These are phyloP conservation scores for Trichoderma sp. DNA, from an alignment of 2,329 filamentous ascomycete species.

Conservation along the genomic window DNA sequence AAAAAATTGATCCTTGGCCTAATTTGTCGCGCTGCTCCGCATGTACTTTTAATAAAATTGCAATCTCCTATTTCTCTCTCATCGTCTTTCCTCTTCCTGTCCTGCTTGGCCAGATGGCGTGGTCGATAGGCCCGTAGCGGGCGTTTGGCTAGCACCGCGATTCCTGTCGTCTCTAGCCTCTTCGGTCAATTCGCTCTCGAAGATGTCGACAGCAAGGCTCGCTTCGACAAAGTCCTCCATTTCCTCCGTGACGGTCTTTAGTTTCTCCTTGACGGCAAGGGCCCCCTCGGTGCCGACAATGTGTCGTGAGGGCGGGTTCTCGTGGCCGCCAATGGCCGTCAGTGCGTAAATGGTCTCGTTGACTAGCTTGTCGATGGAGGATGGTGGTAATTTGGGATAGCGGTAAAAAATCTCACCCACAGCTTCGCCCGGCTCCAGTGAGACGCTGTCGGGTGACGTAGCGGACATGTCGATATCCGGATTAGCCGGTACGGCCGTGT, in stretches of 20 bases:
- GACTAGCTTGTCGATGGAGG: slow-evolving; percentile 72
- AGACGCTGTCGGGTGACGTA: slow-evolving; percentile 36
- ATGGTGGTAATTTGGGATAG: slow-evolving; percentile 71
- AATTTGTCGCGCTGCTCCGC: background rate
- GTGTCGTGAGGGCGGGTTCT: slow-evolving; percentile 91
- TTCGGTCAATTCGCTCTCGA: slow-evolving; percentile 56
- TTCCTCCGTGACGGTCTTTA: slow-evolving; percentile 95
- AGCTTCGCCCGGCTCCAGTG: slow-evolving; percentile 39
- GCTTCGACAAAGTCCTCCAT: slow-evolving; percentile 94
- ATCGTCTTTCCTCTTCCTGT: background rate
- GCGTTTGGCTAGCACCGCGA: slow-evolving; percentile 32
- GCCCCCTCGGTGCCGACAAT: slow-evolving; percentile 92
- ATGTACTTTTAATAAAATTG: background rate
- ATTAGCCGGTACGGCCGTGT: slow-evolving; percentile 51
- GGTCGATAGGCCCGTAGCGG: slow-evolving; percentile 14
- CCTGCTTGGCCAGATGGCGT: background rate
- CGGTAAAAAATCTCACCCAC: slow-evolving; percentile 59
- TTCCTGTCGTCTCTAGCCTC: slow-evolving; percentile 50
- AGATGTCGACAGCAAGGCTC: slow-evolving; percentile 80
- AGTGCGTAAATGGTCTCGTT: slow-evolving; percentile 89
- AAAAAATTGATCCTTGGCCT: background rate
- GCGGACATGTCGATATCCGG: slow-evolving; percentile 36
- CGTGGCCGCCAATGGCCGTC: slow-evolving; percentile 88
- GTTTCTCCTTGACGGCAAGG: slow-evolving; percentile 86
- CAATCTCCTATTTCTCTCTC: background rate